These are phyloP conservation scores for Atkinsonella texensis DNA, from an alignment of 2,329 filamentous ascomycete genomes.

Conservation along the genomic window DNA sequence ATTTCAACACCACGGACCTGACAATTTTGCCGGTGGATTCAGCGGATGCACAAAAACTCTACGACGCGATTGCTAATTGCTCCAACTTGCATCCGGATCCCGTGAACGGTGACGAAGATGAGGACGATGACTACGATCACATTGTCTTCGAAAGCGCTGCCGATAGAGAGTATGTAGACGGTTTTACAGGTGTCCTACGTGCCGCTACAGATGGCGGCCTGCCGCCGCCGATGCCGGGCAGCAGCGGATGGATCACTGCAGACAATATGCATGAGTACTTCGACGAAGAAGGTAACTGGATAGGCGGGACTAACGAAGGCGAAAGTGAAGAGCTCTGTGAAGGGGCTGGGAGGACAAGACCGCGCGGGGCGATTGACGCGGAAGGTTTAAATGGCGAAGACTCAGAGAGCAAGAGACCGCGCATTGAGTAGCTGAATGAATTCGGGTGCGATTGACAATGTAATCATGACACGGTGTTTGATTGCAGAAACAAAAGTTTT, in stretches of 20 bases:
- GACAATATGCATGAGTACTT: conserved; percentile 83
- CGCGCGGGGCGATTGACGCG: conserved; percentile 39
- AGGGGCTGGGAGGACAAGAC: conserved; percentile 45
- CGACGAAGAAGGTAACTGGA: conserved; percentile 71
- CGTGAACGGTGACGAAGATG: conserved; percentile 43
- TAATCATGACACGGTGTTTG: not conserved
- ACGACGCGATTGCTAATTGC: conserved; percentile 59
- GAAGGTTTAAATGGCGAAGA: conserved; percentile 32
- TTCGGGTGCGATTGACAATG: conserved; percentile 8
- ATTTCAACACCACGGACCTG: conserved; percentile 54
- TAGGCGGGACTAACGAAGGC: conserved; percentile 32
- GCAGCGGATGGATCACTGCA: conserved; percentile 76
- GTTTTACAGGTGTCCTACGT: conserved; percentile 41
- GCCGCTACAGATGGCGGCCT: conserved; percentile 37
- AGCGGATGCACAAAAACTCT: conserved; percentile 34
- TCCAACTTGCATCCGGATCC: conserved; percentile 67
- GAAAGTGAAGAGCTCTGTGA: conserved; percentile 42
- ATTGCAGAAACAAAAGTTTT: not conserved
- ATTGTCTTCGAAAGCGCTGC: conserved; percentile 43
- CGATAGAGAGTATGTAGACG: conserved; percentile 42
- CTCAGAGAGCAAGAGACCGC: conserved; percentile 34
- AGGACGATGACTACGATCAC: conserved; percentile 39
- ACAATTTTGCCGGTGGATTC: conserved; percentile 44
- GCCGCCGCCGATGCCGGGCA: conserved; percentile 59
- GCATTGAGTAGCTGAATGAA: conserved; percentile 28